These are phyloP conservation scores for Zasmidium angulare DNA, from an alignment of 2,329 filamentous ascomycete genomes.

Conservation along the genomic window DNA sequence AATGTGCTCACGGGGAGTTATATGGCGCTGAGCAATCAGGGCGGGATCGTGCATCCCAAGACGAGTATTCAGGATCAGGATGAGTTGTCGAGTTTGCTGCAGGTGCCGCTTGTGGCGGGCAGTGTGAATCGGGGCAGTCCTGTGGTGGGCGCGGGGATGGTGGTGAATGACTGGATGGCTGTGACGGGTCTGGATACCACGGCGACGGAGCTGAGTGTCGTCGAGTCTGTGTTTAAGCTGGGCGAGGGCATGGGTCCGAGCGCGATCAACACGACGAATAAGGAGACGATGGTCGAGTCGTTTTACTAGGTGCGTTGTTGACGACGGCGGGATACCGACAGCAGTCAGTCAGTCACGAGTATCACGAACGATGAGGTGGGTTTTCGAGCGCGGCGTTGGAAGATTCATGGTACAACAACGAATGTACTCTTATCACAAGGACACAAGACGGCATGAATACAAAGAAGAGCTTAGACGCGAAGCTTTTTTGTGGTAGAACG, in stretches of 20 bases:
- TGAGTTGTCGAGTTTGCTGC: conserved; percentile 86
- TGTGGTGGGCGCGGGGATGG: conserved; percentile 95
- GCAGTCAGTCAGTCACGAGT: too few species aligned
- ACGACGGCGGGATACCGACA: background rate
- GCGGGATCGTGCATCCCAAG: conserved; percentile 95
- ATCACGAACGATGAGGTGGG: conserved; percentile 1
- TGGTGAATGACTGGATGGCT: conserved; percentile 96
- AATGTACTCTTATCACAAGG: too few species aligned
- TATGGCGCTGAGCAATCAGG: conserved; percentile 94
- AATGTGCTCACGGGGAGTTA: conserved; percentile 96
- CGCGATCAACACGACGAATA: conserved; percentile 79
- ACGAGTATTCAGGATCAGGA: conserved; percentile 97
- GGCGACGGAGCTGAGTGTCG: conserved; percentile 93
- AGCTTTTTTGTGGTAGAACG: too few species aligned
- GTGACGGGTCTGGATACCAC: conserved; percentile 95
- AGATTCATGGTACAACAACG: background rate
- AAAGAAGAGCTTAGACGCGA: too few species aligned
- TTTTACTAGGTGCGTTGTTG: conserved; percentile 68
- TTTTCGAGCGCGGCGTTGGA: conserved; percentile 20
- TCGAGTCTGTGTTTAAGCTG: conserved; percentile 93
- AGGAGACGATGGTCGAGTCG: conserved; percentile 98
- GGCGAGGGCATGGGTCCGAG: conserved; percentile 76
- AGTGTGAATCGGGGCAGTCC: conserved; percentile 89
- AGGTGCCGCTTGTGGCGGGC: conserved; percentile 93
- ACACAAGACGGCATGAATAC: too few species aligned